Conservation (phyloP, 2,329 filamentous ascomycete species). For the Colletotrichum somersetense region DNA sequence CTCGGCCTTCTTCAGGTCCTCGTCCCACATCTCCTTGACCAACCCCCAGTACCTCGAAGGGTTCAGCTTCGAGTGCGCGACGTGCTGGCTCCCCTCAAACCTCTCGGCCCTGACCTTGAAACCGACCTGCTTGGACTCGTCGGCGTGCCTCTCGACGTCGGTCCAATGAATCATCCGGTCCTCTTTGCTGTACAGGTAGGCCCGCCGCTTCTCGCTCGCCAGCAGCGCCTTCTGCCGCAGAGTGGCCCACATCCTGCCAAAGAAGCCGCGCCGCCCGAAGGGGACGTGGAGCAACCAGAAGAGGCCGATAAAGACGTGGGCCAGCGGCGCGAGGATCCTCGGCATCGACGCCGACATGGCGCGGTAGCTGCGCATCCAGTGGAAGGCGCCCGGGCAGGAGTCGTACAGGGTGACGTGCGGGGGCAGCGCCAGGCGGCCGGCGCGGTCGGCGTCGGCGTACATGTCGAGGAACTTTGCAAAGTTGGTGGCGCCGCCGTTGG, state of each 20-base stretch:
- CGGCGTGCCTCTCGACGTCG: slow-evolving; percentile 63
- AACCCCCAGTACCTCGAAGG: slow-evolving; percentile 63
- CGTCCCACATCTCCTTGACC: slow-evolving; percentile 61
- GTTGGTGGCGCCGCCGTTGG: slow-evolving; percentile 63
- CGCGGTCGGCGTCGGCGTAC: slow-evolving; percentile 48
- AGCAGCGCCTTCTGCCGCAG: slow-evolving; percentile 53
- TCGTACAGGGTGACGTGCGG: slow-evolving; percentile 61
- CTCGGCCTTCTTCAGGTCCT: slow-evolving; percentile 26
- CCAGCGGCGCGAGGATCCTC: slow-evolving; percentile 50
- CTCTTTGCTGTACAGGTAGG: slow-evolving; percentile 65
- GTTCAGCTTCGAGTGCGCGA: slow-evolving; percentile 62
- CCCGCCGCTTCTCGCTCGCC: slow-evolving; percentile 56
- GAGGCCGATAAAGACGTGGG: slow-evolving; percentile 51
- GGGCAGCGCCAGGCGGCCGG: slow-evolving; percentile 50
- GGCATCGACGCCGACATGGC: slow-evolving; percentile 55
- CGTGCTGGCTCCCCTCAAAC: slow-evolving; percentile 63
- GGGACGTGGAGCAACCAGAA: slow-evolving; percentile 50
- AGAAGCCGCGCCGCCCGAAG: slow-evolving; percentile 47
- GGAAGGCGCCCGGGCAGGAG: slow-evolving; percentile 62
- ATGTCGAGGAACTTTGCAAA: slow-evolving; percentile 54
- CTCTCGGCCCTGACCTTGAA: slow-evolving; percentile 58
- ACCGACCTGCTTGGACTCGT: slow-evolving; percentile 54
- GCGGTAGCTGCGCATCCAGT: slow-evolving; percentile 54
- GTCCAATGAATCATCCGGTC: slow-evolving; percentile 61
- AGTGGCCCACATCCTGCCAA: slow-evolving; percentile 52